These are phyloP conservation scores for Linum usitatissimum DNA, from an alignment of 345 rosid species.

Conservation along the genomic window DNA sequence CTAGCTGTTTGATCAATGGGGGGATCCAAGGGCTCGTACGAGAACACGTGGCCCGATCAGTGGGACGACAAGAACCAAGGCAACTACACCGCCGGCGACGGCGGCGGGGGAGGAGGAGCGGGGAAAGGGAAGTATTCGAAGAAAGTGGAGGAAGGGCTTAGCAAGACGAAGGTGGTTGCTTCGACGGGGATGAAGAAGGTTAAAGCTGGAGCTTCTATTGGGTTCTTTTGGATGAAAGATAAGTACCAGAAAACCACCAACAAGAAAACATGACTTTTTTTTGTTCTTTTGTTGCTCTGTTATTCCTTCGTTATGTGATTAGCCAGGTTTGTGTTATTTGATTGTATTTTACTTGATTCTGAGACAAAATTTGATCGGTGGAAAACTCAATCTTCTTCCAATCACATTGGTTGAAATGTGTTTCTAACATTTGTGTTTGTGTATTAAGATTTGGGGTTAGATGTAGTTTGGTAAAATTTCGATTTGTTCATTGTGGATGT, in stretches of 20 bases:
- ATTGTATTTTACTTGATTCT: no score
- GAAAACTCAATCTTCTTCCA: no score
- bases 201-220: conserved; percentile 17
- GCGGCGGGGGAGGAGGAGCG: neutral
- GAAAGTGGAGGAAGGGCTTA: conserved; percentile 20
- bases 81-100: neutral
- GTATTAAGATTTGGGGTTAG: no score
- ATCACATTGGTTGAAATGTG: no score
- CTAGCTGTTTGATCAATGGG: conserved; percentile 13
- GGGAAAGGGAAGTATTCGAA: conserved; percentile 15
- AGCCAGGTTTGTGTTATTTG: no score
- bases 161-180: conserved; percentile 20
- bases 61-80: conserved; percentile 10
- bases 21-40: conserved; percentile 16
- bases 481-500: no score
- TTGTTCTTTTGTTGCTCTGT: neutral
- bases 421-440: no score
- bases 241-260: conserved; percentile 12
- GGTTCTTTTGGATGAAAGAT: conserved; percentile 20
- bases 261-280: neutral
- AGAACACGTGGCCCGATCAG: conserved; percentile 28
- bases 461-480: no score
- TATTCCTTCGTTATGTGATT: no score
- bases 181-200: conserved; percentile 21
- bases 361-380: no score